These are phyloP conservation scores for Vigna hirtella DNA, from an alignment of 306 rosid genomes.

Conservation along the genomic window DNA sequence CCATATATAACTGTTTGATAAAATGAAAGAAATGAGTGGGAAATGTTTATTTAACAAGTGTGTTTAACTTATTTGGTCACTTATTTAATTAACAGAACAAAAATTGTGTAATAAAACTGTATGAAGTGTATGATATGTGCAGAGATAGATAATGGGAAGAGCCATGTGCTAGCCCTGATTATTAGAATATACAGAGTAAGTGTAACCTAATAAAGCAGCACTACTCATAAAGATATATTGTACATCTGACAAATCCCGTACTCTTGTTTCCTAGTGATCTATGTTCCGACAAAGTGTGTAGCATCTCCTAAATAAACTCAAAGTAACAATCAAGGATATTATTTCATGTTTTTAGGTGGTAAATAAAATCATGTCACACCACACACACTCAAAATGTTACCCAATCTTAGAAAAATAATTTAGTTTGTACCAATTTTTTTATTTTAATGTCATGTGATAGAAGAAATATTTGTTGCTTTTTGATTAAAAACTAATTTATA, in stretches of 20 bases:
- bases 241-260: constrained; percentile 18
- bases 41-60: not conserved
- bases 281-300: constrained; percentile 16
- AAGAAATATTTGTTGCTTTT: no score
- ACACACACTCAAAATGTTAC: no score
- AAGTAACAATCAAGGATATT: not conserved
- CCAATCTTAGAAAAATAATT: no score
- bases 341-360: not conserved
- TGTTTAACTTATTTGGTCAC: not conserved
- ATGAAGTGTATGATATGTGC: no score
- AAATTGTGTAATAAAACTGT: no score
- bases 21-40: not conserved
- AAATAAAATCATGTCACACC: not conserved
- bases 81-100: not conserved
- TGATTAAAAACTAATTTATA: no score
- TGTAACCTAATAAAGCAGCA: constrained; percentile 13
- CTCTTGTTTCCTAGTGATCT: not conserved
- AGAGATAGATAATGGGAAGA: no score
- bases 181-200: not conserved
- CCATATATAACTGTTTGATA: not conserved
- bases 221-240: not conserved
- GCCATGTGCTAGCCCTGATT: not conserved
- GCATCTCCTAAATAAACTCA: not conserved
- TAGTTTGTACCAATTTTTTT: no score
- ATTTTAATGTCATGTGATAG: no score